phyloP scores from a whole-genome alignment of 768 basidiomycete species.

The Boletus sp. region DNA sequence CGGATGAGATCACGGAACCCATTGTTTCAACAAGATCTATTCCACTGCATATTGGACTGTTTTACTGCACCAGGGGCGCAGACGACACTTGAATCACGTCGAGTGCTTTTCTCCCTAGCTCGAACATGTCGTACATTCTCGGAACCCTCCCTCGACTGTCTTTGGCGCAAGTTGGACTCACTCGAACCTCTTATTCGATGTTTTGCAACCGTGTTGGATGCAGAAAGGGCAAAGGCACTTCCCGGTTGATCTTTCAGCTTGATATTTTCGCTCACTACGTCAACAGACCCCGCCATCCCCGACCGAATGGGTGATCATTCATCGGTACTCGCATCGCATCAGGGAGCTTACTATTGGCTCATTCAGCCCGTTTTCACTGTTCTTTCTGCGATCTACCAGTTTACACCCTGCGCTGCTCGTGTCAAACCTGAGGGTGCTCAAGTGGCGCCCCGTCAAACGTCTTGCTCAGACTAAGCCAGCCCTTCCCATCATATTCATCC shows the following conservation, averaged over 20 bases:
- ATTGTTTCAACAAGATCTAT: too few relatives aligned
- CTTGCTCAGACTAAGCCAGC: too few relatives aligned
- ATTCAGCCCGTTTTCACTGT: background rate
- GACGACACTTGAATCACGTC: too few relatives aligned
- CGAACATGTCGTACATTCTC: slow-evolving; percentile 3
- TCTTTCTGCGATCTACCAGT: background rate
- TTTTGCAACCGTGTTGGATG: background rate
- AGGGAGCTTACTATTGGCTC: background rate
- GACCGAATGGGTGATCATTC: background rate
- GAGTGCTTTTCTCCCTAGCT: background rate
- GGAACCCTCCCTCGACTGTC: background rate
- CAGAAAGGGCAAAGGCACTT: background rate
- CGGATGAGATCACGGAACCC: too few relatives aligned
- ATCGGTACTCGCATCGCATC: background rate
- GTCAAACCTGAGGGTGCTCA: slow-evolving; percentile 2
- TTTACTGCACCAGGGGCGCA: too few relatives aligned
- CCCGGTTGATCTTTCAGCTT: background rate
- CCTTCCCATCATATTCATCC: background rate
- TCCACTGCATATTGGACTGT: too few relatives aligned
- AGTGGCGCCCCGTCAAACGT: background rate
- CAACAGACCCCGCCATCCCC: background rate
- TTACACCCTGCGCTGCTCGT: background rate
- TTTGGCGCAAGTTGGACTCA: background rate
- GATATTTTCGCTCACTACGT: background rate
- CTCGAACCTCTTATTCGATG: background rate